Conservation (phyloP, 768 basidiomycete species). For the Tulasnella sp. region DNA sequence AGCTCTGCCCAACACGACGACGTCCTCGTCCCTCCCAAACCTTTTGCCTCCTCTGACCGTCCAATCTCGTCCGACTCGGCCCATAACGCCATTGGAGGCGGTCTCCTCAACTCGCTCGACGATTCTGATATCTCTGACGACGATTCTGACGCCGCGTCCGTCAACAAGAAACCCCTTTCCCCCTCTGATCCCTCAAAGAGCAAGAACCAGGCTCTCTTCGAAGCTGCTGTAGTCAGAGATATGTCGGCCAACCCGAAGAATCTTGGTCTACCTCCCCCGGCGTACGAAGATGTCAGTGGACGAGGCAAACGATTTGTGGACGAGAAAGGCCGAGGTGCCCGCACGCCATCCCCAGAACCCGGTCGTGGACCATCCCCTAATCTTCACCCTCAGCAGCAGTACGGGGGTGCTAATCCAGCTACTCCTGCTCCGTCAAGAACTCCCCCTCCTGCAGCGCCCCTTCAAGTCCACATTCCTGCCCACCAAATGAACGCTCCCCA, state of each 20-base stretch:
- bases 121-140: constrained; percentile 14
- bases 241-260: background rate
- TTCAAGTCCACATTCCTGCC: constrained; percentile 3
- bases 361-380: background rate
- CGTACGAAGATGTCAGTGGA: constrained; percentile 1
- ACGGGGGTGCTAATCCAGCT: background rate
- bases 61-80: background rate
- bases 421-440: constrained; percentile 7
- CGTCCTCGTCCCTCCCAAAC: too few species aligned
- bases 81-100: constrained; percentile 16
- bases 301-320: background rate
- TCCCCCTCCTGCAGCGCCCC: constrained; percentile 10
- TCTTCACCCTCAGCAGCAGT: constrained; percentile 6
- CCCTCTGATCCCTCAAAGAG: background rate
- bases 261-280: constrained; percentile 9
- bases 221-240: constrained; percentile 9
- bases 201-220: constrained; percentile 17
- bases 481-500: constrained; percentile 11
- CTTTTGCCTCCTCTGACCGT: background rate
- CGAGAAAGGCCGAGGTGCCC: constrained; percentile 5
- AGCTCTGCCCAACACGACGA: background rate
- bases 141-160: background rate
- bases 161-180: background rate
- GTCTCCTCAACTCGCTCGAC: constrained; percentile 8
- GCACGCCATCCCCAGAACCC: background rate